A percentile compares a stretch with the other conserved stretches of the same genome.
Evolutionary conservation across 2,329 filamentous ascomycete genomes (phyloP).

Genomic region (Coniella vitis): DNA sequence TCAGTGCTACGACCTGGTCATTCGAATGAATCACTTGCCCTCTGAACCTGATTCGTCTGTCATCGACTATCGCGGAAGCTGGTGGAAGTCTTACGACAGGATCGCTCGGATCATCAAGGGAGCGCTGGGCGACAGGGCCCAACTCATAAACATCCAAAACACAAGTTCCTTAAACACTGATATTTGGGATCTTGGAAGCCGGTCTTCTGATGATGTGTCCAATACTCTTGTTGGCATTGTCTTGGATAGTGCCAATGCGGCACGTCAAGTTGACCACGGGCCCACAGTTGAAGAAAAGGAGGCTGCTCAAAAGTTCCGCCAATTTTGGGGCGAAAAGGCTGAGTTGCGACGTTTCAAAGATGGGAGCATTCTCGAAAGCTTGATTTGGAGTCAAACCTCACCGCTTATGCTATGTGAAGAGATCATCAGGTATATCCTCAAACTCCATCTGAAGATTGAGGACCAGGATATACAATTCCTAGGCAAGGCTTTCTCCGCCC

Average conservation of each 20-base stretch:
- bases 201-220: conserved; percentile 22
- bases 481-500: conserved; percentile 42
- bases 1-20: conserved; percentile 48
- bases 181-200: conserved; percentile 43
- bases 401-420: conserved; percentile 67
- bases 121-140: conserved; percentile 70
- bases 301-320: conserved; percentile 72
- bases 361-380: conserved; percentile 84
- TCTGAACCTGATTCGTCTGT: conserved; percentile 13
- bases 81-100: conserved; percentile 44
- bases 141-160: conserved; percentile 52
- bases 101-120: conserved; percentile 59
- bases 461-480: conserved; percentile 46
- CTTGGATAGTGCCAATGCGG: conserved; percentile 65
- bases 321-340: conserved; percentile 92
- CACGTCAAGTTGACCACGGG: conserved; percentile 78
- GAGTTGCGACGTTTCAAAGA: conserved; percentile 93
- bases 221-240: conserved; percentile 58
- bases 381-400: conserved; percentile 70
- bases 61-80: conserved; percentile 33
- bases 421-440: conserved; percentile 66
- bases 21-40: conserved; percentile 24
- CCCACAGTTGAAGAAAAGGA: conserved; percentile 80
- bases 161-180: background rate
- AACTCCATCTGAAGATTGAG: conserved; percentile 58